Percentiles rank a stretch among this genome's conserved stretches.
phyloP scores from a whole-genome alignment of 441 rosid species.

The Populus hybrid region DNA sequence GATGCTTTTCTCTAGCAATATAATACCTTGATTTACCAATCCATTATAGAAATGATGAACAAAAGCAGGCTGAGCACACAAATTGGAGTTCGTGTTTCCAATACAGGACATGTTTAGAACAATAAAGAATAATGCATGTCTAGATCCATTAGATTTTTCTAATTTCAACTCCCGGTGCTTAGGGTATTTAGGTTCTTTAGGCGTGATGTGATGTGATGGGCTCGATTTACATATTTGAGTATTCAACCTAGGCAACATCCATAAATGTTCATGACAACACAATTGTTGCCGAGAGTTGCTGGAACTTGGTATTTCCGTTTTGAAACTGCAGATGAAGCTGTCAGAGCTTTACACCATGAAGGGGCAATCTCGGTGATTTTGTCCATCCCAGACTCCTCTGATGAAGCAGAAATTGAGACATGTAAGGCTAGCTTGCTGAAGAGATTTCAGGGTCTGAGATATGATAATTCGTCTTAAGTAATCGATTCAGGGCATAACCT shows the following conservation, averaged over 20 bases:
- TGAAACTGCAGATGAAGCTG: conserved; percentile 67
- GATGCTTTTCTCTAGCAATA: not conserved
- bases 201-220: not conserved
- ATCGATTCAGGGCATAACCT: not conserved
- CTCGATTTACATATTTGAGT: not conserved
- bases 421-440: conserved; percentile 60
- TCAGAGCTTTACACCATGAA: conserved; percentile 47
- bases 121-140: not conserved
- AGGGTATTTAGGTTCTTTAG: no score
- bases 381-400: conserved; percentile 49
- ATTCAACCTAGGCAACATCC: not conserved
- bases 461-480: conserved; percentile 26
- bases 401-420: conserved; percentile 51
- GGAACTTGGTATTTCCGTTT: not conserved
- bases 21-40: not conserved
- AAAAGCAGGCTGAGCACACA: not conserved
- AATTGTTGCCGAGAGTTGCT: not conserved
- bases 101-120: not conserved
- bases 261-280: not conserved
- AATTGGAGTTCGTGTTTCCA: not conserved
- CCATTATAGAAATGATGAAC: not conserved
- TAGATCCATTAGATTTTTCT: not conserved
- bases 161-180: not conserved
- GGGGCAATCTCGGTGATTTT: conserved; percentile 58
- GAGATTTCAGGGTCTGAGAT: conserved; percentile 58